Evolutionary conservation across 345 rosid genomes (phyloP).

Genomic region (Conringia planisiliqua): DNA sequence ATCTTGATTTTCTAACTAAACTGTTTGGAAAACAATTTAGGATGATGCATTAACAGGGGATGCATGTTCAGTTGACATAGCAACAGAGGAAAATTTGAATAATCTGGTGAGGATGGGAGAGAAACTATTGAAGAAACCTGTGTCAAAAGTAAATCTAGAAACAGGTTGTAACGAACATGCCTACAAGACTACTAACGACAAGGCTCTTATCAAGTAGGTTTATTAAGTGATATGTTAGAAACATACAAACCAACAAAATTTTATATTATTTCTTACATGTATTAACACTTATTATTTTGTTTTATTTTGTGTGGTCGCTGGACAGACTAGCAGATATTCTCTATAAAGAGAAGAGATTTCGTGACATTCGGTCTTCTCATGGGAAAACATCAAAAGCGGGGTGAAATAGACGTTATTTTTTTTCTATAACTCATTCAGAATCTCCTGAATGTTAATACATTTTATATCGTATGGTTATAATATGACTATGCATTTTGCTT

Average conservation of each 20-base stretch:
- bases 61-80: conserved; percentile 42
- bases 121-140: conserved; percentile 42
- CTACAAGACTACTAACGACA: background rate
- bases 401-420: no score
- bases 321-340: conserved; percentile 38
- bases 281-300: no score
- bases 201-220: conserved; percentile 19
- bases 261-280: no score
- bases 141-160: conserved; percentile 43
- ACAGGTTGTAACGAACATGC: conserved; percentile 30
- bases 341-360: conserved; percentile 35
- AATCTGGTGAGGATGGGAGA: conserved; percentile 43
- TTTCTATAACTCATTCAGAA: no score
- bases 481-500: no score
- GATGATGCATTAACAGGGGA: conserved; percentile 40
- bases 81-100: conserved; percentile 45
- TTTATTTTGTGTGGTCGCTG: background rate
- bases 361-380: conserved; percentile 33
- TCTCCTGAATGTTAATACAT: no score
- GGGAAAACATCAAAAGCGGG: no score
- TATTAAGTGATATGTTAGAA: background rate
- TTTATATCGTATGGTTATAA: no score
- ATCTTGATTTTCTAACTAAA: background rate
- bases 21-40: background rate
- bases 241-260: no score